phyloP scores from a whole-genome alignment of 441 rosid genomes.

The Adansonia grandidieri region DNA sequence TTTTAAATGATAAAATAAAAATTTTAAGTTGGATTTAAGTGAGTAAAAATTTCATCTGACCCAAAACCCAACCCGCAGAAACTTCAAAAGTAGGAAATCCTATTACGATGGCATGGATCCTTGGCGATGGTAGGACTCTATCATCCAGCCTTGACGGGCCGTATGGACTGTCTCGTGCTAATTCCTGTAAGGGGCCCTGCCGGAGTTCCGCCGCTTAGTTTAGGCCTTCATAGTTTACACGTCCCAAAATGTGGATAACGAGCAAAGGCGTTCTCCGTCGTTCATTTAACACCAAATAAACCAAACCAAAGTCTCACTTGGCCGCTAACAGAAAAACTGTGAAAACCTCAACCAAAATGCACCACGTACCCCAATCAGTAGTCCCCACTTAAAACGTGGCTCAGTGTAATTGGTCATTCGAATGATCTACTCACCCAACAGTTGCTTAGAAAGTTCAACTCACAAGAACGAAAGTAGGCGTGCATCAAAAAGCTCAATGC shows the following conservation, averaged over 20 bases:
- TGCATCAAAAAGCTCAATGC: not conserved
- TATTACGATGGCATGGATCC: not conserved
- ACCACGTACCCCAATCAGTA: not conserved
- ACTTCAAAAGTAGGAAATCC: too few relatives aligned
- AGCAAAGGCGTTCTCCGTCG: not conserved
- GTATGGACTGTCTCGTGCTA: not conserved
- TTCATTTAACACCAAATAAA: conserved; percentile 5
- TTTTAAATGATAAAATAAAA: too few relatives aligned
- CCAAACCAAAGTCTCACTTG: not conserved
- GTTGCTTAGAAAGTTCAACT: conserved; percentile 13
- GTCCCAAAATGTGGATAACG: conserved; percentile 25
- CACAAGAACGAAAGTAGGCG: conserved; percentile 10
- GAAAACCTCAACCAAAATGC: not conserved
- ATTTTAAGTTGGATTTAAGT: too few relatives aligned
- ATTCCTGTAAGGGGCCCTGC: not conserved
- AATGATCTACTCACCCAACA: not conserved
- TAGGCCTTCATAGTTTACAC: not conserved
- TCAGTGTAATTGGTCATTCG: not conserved
- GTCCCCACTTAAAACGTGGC: not conserved
- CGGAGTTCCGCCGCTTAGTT: not conserved
- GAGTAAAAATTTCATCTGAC: too few relatives aligned
- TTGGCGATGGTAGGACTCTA: not conserved
- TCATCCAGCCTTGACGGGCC: not conserved
- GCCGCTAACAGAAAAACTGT: not conserved
- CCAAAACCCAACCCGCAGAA: too few relatives aligned